Conservation (phyloP, 106 monocot species). For the Dioscorea dumetorum region DNA sequence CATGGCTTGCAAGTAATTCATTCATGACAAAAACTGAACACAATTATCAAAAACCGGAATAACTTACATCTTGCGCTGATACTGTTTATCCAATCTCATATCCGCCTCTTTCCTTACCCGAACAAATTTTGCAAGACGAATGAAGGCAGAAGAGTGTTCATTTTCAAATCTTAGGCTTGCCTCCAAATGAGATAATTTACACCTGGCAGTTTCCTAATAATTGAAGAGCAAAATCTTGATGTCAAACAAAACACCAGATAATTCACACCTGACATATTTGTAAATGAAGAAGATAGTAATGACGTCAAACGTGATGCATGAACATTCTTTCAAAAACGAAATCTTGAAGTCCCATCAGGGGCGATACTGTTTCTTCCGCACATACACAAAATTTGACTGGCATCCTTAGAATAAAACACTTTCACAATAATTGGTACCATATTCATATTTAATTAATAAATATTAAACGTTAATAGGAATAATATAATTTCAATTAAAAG, state of each 20-base stretch:
- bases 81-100: conserved; percentile 63
- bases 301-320: too few relatives aligned
- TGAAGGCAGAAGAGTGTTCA: conserved; percentile 23
- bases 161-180: conserved; percentile 29
- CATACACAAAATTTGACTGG: too few relatives aligned
- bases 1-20: not conserved
- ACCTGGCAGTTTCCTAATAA: conserved; percentile 68
- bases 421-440: too few relatives aligned
- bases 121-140: conserved; percentile 41
- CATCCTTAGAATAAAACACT: too few relatives aligned
- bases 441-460: too few relatives aligned
- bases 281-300: too few relatives aligned
- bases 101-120: conserved; percentile 62
- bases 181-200: conserved; percentile 47
- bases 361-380: too few relatives aligned
- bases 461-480: too few relatives aligned
- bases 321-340: too few relatives aligned
- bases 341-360: too few relatives aligned
- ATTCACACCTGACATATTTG: too few relatives aligned
- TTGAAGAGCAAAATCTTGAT: conserved; percentile 1
- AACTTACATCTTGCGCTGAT: conserved; percentile 68
- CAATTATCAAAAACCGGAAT: not conserved
- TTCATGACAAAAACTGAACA: not conserved
- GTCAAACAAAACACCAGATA: not conserved
- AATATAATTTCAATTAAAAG: too few relatives aligned